These are phyloP conservation scores for Aspergillus udagawae DNA, from an alignment of 2,329 filamentous ascomycete genomes.

Conservation along the genomic window DNA sequence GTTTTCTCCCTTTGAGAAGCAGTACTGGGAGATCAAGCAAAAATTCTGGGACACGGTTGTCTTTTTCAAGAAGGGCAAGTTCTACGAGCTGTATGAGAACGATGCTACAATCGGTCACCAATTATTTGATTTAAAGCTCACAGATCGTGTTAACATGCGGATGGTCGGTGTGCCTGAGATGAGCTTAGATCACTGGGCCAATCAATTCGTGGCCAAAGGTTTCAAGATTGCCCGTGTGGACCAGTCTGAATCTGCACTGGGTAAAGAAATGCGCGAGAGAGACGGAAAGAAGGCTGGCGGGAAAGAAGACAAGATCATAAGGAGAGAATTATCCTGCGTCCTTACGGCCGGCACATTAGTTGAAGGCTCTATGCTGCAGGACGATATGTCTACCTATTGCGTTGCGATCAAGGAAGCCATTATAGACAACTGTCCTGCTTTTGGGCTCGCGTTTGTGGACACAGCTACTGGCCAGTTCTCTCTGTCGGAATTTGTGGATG, in stretches of 20 bases:
- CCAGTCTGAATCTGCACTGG: constrained; percentile 91
- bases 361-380: constrained; percentile 93
- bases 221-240: constrained; percentile 96
- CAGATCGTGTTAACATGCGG: constrained; percentile 97
- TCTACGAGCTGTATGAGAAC: constrained; percentile 97
- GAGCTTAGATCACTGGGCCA: constrained; percentile 94
- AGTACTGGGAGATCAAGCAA: constrained; percentile 99
- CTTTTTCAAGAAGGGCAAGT: constrained; percentile 99
- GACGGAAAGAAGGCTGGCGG: constrained; percentile 50
- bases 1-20: constrained; percentile 93
- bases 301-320: constrained; percentile 90
- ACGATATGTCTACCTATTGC: constrained; percentile 96
- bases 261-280: constrained; percentile 97
- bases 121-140: constrained; percentile 94
- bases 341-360: constrained; percentile 90
- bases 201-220: constrained; percentile 96
- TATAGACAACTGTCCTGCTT: constrained; percentile 69
- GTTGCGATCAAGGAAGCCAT: constrained; percentile 83
- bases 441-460: constrained; percentile 91
- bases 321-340: constrained; percentile 83
- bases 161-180: constrained; percentile 98
- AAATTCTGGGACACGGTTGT: constrained; percentile 97
- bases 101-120: constrained; percentile 96
- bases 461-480: constrained; percentile 95
- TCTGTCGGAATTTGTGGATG: constrained; percentile 86